Base-by-base conservation (phyloP, 2,329 filamentous ascomycete genomes). In the Sclerotinia minor region DNA sequence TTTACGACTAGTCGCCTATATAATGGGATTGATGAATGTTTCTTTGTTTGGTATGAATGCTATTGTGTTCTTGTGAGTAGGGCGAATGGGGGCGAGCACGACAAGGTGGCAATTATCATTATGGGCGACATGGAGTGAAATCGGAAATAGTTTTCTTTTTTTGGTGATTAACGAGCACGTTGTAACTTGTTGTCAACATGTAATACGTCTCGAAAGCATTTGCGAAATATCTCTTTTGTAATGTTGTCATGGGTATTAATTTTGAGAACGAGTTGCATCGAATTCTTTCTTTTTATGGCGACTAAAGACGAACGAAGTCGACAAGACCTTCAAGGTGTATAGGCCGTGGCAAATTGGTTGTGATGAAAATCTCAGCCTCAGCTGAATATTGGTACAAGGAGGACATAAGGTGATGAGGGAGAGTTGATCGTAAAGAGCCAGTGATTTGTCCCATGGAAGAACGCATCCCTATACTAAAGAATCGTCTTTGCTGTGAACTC, bases 351-450 rank as follows among this genome's bases (percentile, higher is more conserved):
- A 70, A 58, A 70, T 32, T 44, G 29, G 58, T 63, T 67, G 68
- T 71, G 72, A 69, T 74, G 69, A 76, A 68, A 73, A 71, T 76
- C 76, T 72, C 73, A 75, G 72, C 71, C 71, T 74, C 74, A 75
- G 73, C 71, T 76, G 72, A 75, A 76, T 78, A 77, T 64, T 78
- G 74, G 74, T 78, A 78, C 77, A 78, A 73, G 75, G 71, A 41
- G 72, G 72, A 74, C 71, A 76, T 75, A 71, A 75, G 69, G 71
- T 76, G 76, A 74, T 77, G 76, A 74, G 69, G 67, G 70, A 47
- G 38, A 63, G 73, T 68, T 76, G 73, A 75, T 74, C 73, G 74
- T 72, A 69, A 74, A 77, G 72, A 65, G 73, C 72, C 74, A 72
- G 74, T 71, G 70, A 72, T 74, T 68, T 75, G 73, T 72, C 76